Evolutionary conservation across 2,329 filamentous ascomycete species (phyloP).

Genomic region (Anthostomella pinea): DNA sequence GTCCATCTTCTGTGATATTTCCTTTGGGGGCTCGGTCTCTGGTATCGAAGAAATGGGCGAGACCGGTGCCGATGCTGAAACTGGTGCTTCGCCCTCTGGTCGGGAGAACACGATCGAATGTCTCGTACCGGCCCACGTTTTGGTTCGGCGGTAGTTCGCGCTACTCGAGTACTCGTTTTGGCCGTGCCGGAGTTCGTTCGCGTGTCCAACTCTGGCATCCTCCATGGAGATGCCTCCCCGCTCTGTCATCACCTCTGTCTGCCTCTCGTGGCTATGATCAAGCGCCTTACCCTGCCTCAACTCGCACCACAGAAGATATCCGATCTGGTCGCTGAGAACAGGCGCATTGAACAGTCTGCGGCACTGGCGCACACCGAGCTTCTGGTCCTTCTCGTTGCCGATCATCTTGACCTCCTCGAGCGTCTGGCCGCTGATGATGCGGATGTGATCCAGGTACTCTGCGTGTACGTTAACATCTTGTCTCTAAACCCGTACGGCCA

Average conservation of each 20-base stretch:
- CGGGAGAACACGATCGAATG: no score
- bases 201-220: background rate
- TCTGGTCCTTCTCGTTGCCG: slow-evolving; percentile 17
- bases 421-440: slow-evolving; percentile 9
- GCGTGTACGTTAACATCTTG: no score
- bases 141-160: no score
- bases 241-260: background rate
- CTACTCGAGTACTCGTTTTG: no score
- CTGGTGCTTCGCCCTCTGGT: no score
- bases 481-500: no score
- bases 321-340: slow-evolving; percentile 19
- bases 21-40: background rate
- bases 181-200: no score
- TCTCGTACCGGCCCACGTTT: no score
- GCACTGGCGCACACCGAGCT: slow-evolving; percentile 13
- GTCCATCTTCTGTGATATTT: background rate
- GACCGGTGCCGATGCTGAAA: background rate
- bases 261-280: slow-evolving; percentile 14
- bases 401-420: slow-evolving; percentile 23
- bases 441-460: slow-evolving; percentile 13
- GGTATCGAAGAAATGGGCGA: no score
- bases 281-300: slow-evolving; percentile 16
- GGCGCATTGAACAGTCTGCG: slow-evolving; percentile 21
- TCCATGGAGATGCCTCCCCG: background rate
- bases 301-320: slow-evolving; percentile 18